Evolutionary conservation across 2,329 filamentous ascomycete species (phyloP), one percentile per base, ranked within the genome.

Genomic region (Huntiella omanensis): DNA sequence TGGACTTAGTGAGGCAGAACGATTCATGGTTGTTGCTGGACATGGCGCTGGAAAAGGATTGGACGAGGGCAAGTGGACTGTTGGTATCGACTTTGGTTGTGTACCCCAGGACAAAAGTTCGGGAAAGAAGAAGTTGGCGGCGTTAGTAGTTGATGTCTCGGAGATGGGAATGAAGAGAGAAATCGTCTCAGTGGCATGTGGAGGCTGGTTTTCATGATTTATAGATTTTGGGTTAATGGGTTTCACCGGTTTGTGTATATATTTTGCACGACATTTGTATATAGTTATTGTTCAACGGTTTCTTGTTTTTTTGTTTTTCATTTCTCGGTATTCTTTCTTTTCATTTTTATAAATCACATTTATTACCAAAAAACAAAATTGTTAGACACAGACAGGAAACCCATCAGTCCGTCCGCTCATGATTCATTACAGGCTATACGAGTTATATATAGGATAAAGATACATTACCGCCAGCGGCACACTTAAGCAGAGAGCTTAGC

Each of bases 31-130:
- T 36, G 70, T 93, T 48, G 95, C 93, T 60, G 87, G 87, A 4
- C 88, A 96, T 58, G 84, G 95, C 58, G 74, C 84, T 16, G 77
- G 78, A 55, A 63, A 64, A 2, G 86, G 85, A 0, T 69, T 92
- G 43, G 57, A 55, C 32, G 53, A 67, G 49, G 55, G 73, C 43
- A 67, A 71, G 42, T 92, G 83, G 60, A 83, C 80, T 3, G 83
- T 86, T 56, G 91, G 91, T 0, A 66, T 96, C 40, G 91, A 96
- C 60, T 83, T 81, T 0, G 80, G 77, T 0, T 96, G 91, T 58
- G 76, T 84, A 3, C 22, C 22, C 22, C 6, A 28, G 22, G 22
- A 28, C 8, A 28, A 28, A 28, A 28, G 19, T 7, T 19, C 13
- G 35, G 73, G 72, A 51, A 87, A 86, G 8, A 77, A 77, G 1